Base-by-base conservation (phyloP, 495 filamentous ascomycete genomes). In the Cryomyces antarcticus region DNA sequence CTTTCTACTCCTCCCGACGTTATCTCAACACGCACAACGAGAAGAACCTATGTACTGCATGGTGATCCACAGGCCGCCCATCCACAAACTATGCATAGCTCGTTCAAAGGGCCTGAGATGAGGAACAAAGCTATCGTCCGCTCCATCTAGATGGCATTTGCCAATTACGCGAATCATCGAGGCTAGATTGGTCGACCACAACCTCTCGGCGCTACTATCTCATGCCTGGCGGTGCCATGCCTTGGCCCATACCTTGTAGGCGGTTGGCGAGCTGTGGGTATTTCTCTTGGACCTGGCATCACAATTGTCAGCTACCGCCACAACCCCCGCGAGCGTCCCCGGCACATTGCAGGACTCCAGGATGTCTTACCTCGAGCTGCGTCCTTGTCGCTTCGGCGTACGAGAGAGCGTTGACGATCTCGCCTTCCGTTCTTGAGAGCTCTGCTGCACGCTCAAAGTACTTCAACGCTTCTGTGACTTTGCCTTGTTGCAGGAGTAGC, bases 371-470 rank as follows among this genome's bases (percentile, higher is more conserved):
- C 54, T 95, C 82, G 34, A 99, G 70, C 63, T 99, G 89, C 43
- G 92, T 96, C 47, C 92, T 70, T 39, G 89, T 96, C 17, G 92
- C 89, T 62, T 99, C 89, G 10, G 89, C 89, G 59, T 99, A 99
- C 10, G 83, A 93, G 30, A 99, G 71, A 7, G 89, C 89, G 49
- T 63, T 99, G 49, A 96, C 71, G 41, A 96, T 82, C 64, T 99
- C 89, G 39, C 80, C 84, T 52, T 94, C 87, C 0, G 89, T 99
- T 40, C 89, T 68, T n/a, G 86, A 85, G 30, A 99, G 75, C 64
- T 93, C 83, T 9, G 89, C 89, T 2, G 89, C 89, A 30, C 82
- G 78, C 68, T 96, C 85, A 52, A 99, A 99, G 66, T 96, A 96
- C 61, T 82, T 84, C 37, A 99, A 75, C 3, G 89, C 89, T 46